Base-by-base conservation (phyloP, 345 rosid genomes). In the Acer saccharum region DNA sequence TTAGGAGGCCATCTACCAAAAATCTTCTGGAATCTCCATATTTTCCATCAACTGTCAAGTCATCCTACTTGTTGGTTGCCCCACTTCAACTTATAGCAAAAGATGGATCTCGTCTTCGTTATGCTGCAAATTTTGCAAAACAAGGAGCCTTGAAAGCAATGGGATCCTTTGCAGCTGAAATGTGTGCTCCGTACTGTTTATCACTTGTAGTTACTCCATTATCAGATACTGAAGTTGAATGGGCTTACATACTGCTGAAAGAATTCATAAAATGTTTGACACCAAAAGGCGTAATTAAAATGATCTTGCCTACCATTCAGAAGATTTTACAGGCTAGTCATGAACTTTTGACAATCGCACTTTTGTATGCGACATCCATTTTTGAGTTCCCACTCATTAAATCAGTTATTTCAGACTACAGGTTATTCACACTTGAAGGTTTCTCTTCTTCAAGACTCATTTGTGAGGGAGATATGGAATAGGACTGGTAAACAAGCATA, bases 351-450 rank as follows among this genome's bases (percentile, higher is more conserved):
- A 71, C 13, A n/a, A 60, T 74, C 78, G 73, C 43, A 77, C 62
- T 69, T 70, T 57, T 57, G 41, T 62, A 68, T 71, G 68, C 25
- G 69, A 73, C 25, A 76, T 65, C 65, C 50, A 3, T 74, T 55
- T 71, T 67, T 77, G 69, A 44, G 73, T 84, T 67, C 70, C 69
- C 79, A 68, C 75, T 76, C 68, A 83, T 79, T 65, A 74, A 71
- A 35, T 75, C 74, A 77, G 79, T 80, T 74, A 73, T 81, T 89
- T 84, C 91, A 94, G 98, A 81, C 92, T 27, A 77, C 97, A 86
- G 98, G 97, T 83, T 90, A 88, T 88, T 93, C 95, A 73, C 98
- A 89, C 86, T 81, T 94, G 81, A 94, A 94, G 83, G 94, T 94
- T 64, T 90, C 92, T 65, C 91, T 94, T 77, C 98, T 94, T 83